These are phyloP conservation scores for Termitomyces sp. DNA, from an alignment of 768 basidiomycete genomes.

Conservation along the genomic window DNA sequence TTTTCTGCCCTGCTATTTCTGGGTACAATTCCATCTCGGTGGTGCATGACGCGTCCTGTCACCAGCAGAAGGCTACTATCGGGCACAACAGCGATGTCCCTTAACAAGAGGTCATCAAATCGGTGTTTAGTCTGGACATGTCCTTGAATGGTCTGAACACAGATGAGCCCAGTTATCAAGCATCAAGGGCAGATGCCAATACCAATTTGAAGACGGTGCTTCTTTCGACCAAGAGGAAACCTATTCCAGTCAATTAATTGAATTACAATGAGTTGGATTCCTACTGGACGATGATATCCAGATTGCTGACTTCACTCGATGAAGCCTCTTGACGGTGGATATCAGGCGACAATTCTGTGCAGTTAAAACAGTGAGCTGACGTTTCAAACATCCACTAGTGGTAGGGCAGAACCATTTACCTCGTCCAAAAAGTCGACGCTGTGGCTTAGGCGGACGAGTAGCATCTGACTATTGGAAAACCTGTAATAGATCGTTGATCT, in stretches of 20 bases:
- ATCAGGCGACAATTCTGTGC: conserved; percentile 1
- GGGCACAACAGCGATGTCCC: conserved; percentile 15
- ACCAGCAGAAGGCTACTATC: conserved; percentile 11
- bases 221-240: conserved; percentile 13
- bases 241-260: not conserved
- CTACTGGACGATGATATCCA: conserved; percentile 9
- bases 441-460: conserved; percentile 15
- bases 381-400: not conserved
- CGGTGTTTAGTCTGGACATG: conserved; percentile 7
- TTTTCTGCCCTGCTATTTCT: conserved; percentile 16
- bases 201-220: conserved; percentile 16
- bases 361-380: not conserved
- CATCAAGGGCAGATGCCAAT: not conserved
- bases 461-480: conserved; percentile 3
- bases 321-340: conserved; percentile 10
- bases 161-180: not conserved
- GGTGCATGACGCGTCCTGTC: conserved; percentile 7
- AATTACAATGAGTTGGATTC: not conserved
- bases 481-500: not conserved
- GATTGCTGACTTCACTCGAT: conserved; percentile 11
- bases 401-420: not conserved
- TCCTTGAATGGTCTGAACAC: conserved; percentile 8
- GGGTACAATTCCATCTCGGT: conserved; percentile 2
- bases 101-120: conserved; percentile 12
- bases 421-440: conserved; percentile 11